Evolutionary conservation across 2,329 filamentous ascomycete genomes (phyloP).

Genomic region (Arthrobotrys musiformis): DNA sequence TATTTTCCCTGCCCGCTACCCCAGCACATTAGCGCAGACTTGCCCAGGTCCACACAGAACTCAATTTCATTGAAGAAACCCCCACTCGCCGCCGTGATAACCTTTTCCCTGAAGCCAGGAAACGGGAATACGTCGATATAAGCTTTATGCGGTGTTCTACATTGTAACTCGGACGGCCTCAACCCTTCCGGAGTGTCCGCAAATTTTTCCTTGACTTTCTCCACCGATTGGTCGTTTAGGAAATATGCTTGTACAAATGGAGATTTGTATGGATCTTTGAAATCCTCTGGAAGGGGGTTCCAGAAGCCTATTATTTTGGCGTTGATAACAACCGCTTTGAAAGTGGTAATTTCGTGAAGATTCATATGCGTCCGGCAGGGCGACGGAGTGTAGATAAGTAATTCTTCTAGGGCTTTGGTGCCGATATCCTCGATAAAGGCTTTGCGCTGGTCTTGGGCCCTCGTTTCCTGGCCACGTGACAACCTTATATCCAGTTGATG

Average conservation of each 20-base stretch:
- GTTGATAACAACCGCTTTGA: slow-evolving; percentile 33
- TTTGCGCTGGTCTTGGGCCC: background rate
- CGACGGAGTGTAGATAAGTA: slow-evolving; percentile 13
- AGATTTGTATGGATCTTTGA: slow-evolving; percentile 48
- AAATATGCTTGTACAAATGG: slow-evolving; percentile 49
- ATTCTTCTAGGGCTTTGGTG: slow-evolving; percentile 3
- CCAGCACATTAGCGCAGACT: slow-evolving; percentile 42
- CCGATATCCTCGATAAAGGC: slow-evolving; percentile 4
- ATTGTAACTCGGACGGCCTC: slow-evolving; percentile 26
- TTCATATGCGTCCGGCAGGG: slow-evolving; percentile 11
- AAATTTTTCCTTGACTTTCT: slow-evolving; percentile 33
- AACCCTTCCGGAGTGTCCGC: background rate
- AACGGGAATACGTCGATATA: slow-evolving; percentile 46
- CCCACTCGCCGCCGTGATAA: slow-evolving; percentile 9
- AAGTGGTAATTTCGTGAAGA: slow-evolving; percentile 5
- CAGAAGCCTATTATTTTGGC: slow-evolving; percentile 32
- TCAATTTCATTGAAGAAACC: slow-evolving; percentile 26
- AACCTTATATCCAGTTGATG: slow-evolving; percentile 21
- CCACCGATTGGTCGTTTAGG: slow-evolving; percentile 29
- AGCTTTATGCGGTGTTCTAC: slow-evolving; percentile 32
- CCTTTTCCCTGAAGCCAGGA: slow-evolving; percentile 24
- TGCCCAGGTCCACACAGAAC: slow-evolving; percentile 42
- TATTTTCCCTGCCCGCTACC: slow-evolving; percentile 21
- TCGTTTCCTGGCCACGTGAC: background rate
- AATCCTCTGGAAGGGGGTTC: slow-evolving; percentile 33